Base-by-base conservation (phyloP, 1,284 basidiomycete species). In the Sphaerobolus stellatus region DNA sequence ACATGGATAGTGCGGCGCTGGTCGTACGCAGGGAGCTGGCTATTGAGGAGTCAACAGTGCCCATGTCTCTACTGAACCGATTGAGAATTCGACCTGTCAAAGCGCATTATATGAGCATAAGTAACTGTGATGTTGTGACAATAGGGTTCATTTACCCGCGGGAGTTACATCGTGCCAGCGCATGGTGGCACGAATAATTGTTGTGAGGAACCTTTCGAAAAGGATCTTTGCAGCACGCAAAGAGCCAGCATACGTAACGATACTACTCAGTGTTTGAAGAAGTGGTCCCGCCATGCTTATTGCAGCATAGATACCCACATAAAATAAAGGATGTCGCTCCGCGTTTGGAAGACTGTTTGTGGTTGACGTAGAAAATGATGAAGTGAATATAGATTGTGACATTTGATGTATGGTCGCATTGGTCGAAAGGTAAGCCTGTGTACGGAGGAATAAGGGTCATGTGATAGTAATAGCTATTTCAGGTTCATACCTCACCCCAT, bases 401-500 rank as follows among this genome's bases (percentile, higher is more conserved):
- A n/a, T n/a, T n/a, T n/a, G n/a, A n/a, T n/a, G n/a, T n/a, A n/a
- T n/a, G n/a, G 28, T 24, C 11, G 36, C 1, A 36, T 22, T 28
- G 3, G 29, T 14, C 30, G 47, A 24, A 20, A 9, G 8, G 29
- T 48, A 56, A 24, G 55, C 25, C 30, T 48, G 46, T 18, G n/a
- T n/a, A n/a, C n/a, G n/a, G n/a, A n/a, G n/a, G n/a, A n/a, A n/a
- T n/a, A n/a, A n/a, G n/a, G n/a, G n/a, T n/a, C n/a, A n/a, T n/a
- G n/a, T n/a, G n/a, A n/a, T n/a, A n/a, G n/a, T n/a, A n/a, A n/a
- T n/a, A n/a, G 28, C 22, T 16, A 49, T 5, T 13, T 7, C n/a
- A n/a, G n/a, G n/a, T n/a, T 71, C 73, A 75, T 81, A 88, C 60
- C 92, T 84, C 88, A 89, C 92, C 9, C 84, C n/a, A n/a, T n/a